Conservation (phyloP, 257 asterid genomes). For the Jacaranda copaia region DNA sequence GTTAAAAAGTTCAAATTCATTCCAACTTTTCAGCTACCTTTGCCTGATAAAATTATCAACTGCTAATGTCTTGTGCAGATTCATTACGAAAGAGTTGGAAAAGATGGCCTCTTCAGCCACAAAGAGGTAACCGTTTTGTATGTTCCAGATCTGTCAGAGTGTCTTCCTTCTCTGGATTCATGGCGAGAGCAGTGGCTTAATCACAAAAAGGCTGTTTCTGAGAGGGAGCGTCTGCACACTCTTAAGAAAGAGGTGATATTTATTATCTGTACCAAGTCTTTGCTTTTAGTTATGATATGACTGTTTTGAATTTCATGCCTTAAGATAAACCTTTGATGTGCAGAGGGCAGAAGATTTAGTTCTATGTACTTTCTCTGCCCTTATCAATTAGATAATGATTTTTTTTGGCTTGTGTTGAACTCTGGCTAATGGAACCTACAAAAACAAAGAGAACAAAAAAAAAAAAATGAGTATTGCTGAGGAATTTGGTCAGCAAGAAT, state of each 20-base stretch:
- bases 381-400: background rate
- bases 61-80: constrained; percentile 58
- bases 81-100: constrained; percentile 90
- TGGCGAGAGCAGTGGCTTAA: constrained; percentile 91
- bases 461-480: background rate
- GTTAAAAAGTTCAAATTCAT: constrained; percentile 7
- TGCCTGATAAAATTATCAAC: constrained; percentile 22
- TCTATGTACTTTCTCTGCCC: background rate
- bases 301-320: constrained; percentile 2
- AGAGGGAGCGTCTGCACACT: constrained; percentile 63
- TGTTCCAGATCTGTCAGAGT: constrained; percentile 87
- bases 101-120: constrained; percentile 89
- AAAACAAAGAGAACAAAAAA: background rate
- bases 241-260: constrained; percentile 68
- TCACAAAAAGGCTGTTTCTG: constrained; percentile 69
- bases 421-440: background rate
- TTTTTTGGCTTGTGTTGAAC: background rate
- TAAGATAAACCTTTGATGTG: background rate
- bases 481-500: background rate
- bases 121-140: constrained; percentile 86
- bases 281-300: constrained; percentile 12
- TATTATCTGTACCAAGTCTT: constrained; percentile 13
- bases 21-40: constrained; percentile 21
- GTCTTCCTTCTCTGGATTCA: constrained; percentile 83
- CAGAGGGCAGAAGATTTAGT: background rate